Evolutionary conservation across 225 moss, liverwort and hornwort genomes (phyloP).

Genomic region (Polytrichum formosum): DNA sequence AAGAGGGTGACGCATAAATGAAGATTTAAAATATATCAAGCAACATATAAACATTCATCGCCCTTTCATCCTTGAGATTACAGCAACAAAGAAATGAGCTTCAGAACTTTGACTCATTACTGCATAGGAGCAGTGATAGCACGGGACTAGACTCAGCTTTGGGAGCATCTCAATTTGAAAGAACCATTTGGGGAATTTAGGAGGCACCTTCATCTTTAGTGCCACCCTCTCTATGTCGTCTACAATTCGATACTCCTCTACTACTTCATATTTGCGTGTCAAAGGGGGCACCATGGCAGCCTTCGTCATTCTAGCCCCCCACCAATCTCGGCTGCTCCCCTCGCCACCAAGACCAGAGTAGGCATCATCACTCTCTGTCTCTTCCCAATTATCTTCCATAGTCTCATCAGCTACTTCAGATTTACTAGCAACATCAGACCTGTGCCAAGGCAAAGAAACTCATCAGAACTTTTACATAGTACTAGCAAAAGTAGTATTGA

Average conservation of each 20-base stretch:
- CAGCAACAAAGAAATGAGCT: too few relatives aligned
- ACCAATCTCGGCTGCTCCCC: constrained; percentile 60
- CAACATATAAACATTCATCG: too few relatives aligned
- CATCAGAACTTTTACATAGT: too few relatives aligned
- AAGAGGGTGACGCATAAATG: too few relatives aligned
- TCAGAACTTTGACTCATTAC: too few relatives aligned
- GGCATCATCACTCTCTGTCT: constrained; percentile 69
- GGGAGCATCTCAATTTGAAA: too few relatives aligned
- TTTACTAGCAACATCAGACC: constrained; percentile 89
- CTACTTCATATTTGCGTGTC: constrained; percentile 92
- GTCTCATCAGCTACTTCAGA: constrained; percentile 85
- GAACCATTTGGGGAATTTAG: neutral
- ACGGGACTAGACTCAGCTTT: too few relatives aligned
- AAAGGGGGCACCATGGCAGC: constrained; percentile 99
- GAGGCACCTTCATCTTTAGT: constrained; percentile 75
- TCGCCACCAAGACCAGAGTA: constrained; percentile 52
- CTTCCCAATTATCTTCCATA: constrained; percentile 71
- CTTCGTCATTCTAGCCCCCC: constrained; percentile 99
- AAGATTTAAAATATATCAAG: too few relatives aligned
- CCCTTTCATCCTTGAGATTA: too few relatives aligned
- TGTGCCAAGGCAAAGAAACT: constrained; percentile 13
- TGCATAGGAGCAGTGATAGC: too few relatives aligned
- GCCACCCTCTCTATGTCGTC: constrained; percentile 74
- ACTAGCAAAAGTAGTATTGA: too few relatives aligned
- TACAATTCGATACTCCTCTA: constrained; percentile 92